These are phyloP conservation scores for Nicotiana noctiflora DNA, from an alignment of 257 asterid species.

Conservation along the genomic window DNA sequence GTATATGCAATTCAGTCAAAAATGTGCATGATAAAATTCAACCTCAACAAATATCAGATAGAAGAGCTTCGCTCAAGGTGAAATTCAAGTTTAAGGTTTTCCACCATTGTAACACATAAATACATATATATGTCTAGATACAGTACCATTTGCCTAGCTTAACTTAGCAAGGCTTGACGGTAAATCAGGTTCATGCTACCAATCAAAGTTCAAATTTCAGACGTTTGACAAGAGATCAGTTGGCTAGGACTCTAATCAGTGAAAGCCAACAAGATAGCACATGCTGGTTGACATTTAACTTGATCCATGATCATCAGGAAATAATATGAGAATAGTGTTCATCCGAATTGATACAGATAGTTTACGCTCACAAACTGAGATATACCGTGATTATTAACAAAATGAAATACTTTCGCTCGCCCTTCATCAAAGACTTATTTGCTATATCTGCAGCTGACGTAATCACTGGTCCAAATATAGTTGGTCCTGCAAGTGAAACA, in stretches of 20 bases:
- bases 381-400: conserved; percentile 90
- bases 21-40: not conserved
- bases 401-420: conserved; percentile 67
- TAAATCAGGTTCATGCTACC: not conserved
- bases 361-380: not conserved
- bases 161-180: not conserved
- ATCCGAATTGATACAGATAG: not conserved
- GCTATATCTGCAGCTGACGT: conserved; percentile 82
- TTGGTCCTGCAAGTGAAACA: conserved; percentile 98
- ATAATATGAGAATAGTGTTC: not conserved
- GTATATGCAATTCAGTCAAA: not conserved
- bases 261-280: not conserved
- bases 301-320: not conserved
- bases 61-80: not conserved
- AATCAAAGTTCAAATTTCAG: not conserved
- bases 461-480: conserved; percentile 83
- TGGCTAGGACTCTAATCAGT: not conserved
- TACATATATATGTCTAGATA: not conserved
- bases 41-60: not conserved
- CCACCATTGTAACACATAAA: not conserved
- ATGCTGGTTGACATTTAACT: not conserved
- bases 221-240: not conserved
- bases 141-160: not conserved
- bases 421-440: conserved; percentile 60
- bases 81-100: not conserved